These are phyloP conservation scores for Arctium minus DNA, from an alignment of 129 eudicot species.

Conservation along the genomic window DNA sequence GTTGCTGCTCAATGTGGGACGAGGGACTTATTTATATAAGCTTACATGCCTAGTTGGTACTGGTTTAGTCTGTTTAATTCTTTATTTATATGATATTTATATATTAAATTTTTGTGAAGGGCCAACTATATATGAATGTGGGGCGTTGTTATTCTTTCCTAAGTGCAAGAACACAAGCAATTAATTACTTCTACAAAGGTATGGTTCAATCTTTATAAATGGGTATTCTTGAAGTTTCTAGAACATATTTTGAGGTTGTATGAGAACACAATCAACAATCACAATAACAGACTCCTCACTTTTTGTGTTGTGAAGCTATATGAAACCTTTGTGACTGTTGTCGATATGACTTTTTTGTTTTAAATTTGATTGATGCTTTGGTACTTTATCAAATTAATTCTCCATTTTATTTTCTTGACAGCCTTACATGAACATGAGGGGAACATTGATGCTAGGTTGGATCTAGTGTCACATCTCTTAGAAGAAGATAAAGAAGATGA, in stretches of 20 bases:
- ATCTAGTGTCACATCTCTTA: constrained; percentile 68
- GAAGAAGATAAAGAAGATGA: constrained; percentile 68
- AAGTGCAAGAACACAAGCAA: constrained; percentile 43
- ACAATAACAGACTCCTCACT: not conserved
- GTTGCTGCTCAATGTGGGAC: not conserved
- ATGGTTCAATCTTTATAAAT: constrained; percentile 11
- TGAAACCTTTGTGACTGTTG: too few species aligned
- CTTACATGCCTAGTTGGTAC: not conserved
- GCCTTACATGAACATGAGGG: constrained; percentile 55
- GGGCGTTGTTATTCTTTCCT: constrained; percentile 57
- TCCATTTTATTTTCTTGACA: constrained; percentile 27
- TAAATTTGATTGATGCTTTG: not conserved
- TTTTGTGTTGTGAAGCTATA: too few species aligned
- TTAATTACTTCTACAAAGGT: constrained; percentile 70
- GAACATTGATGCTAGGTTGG: constrained; percentile 68
- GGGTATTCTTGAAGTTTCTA: not conserved
- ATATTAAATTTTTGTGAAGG: constrained; percentile 36
- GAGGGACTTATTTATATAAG: not conserved
- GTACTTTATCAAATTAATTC: not conserved
- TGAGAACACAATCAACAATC: not conserved
- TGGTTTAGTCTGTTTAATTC: not conserved
- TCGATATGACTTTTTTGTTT: not conserved
- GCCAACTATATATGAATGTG: constrained; percentile 48
- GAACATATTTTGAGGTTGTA: not conserved
- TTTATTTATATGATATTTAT: not conserved